Evolutionary conservation across 176 grass and related monocot genomes (phyloP), one percentile per base, ranked within the genome.

Genomic region (Aechmea fasciata): DNA sequence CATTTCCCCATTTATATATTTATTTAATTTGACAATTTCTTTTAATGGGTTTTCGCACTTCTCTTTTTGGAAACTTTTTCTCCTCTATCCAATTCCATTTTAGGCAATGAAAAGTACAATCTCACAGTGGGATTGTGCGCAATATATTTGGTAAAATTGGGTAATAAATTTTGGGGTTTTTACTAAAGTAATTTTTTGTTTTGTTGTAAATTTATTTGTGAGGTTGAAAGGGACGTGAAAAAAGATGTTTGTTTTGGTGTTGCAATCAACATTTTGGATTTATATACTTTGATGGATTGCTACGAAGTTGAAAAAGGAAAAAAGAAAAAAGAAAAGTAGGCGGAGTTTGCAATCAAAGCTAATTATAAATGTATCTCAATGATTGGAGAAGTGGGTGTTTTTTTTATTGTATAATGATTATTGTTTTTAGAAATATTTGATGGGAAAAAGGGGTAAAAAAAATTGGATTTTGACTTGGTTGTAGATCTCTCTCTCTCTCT

Each of bases 1-100:
- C 20, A 33, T 3, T 9, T 3, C 3, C 63, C 3, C 57, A 11
- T 23, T n/a, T 2, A 51, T 67, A 41, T 26, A 51, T 73, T 73
- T 59, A 52, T 26, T 26, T 26, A 11, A 52, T 51, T 49, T 65
- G 25, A n/a, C 68, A 68, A 77, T 77, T 69, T 76, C 61, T 41
- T 61, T 13, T 20, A n/a, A n/a, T 14, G 55, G 22, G 10, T 69
- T 77, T 77, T 69, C 26, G 61, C 65, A 49, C 51, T 69, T 62
- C 51, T n/a, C 3, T 52, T 47, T 17, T 5, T 1, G 2, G 15
- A 23, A 25, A 33, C 47, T 18, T 33, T 68, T 59, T 52, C 49
- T 53, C 33, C 33, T 41, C 33, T 0, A 4, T 7, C 4, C 33
- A 4, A 41, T 7, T 41, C 33, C 33, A 41, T 7, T 41, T 41